These are phyloP conservation scores for Auriscalpium microsporum DNA, from an alignment of 768 basidiomycete genomes.

Conservation along the genomic window DNA sequence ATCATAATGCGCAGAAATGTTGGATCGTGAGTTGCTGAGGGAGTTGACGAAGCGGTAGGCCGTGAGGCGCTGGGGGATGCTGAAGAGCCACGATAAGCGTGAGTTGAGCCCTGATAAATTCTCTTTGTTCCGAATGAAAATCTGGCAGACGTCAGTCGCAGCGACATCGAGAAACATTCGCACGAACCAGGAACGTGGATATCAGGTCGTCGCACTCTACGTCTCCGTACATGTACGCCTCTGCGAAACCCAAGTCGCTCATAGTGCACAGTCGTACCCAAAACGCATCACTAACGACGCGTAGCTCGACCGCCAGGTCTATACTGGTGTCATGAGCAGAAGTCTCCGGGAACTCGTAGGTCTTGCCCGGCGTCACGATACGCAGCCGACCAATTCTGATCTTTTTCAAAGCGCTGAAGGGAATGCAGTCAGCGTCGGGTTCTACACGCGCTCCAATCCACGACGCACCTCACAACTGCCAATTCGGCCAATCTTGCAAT, in stretches of 20 bases:
- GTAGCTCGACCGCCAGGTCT: not conserved
- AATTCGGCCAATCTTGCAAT: slow-evolving; percentile 3
- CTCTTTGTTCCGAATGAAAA: slow-evolving; percentile 9
- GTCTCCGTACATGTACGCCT: slow-evolving; percentile 19
- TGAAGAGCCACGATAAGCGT: slow-evolving; percentile 5
- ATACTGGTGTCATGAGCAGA: not conserved
- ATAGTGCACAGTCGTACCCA: slow-evolving; percentile 12
- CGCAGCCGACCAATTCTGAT: not conserved
- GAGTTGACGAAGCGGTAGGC: slow-evolving; percentile 9
- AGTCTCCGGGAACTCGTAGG: not conserved
- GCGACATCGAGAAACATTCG: not conserved
- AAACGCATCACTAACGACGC: slow-evolving; percentile 9
- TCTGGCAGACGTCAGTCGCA: not conserved
- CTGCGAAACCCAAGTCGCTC: slow-evolving; percentile 14
- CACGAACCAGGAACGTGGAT: slow-evolving; percentile 5
- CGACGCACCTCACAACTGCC: slow-evolving; percentile 1
- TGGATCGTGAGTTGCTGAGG: slow-evolving; percentile 12
- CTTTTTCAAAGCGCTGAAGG: not conserved
- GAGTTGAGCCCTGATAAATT: slow-evolving; percentile 11
- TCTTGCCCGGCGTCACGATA: not conserved
- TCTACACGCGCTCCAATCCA: too few relatives aligned
- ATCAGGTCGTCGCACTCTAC: slow-evolving; percentile 11
- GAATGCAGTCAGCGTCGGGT: not conserved
- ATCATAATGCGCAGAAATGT: slow-evolving; percentile 32
- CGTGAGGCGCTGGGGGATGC: slow-evolving; percentile 1